Evolutionary conservation across 352 stramenopile genomes (phyloP).

Genomic region (Saprolegnia diclina): DNA sequence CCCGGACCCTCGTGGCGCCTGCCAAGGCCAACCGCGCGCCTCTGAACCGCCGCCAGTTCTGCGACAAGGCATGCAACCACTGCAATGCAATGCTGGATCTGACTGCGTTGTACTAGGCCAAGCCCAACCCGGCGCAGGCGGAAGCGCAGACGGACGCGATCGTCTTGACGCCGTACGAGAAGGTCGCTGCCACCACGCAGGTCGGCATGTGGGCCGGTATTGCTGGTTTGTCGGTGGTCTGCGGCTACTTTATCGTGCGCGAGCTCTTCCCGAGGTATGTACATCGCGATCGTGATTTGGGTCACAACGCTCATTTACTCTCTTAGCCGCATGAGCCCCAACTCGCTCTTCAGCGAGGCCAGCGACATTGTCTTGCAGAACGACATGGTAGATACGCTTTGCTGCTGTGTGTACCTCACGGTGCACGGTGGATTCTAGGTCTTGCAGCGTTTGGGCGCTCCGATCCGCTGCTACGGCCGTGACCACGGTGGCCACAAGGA

Average conservation of each 20-base stretch:
- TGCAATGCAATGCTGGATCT: background rate
- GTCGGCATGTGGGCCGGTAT: constrained; percentile 86
- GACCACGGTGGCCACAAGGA: constrained; percentile 91
- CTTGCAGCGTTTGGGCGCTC: constrained; percentile 78
- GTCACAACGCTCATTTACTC: background rate
- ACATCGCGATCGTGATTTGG: constrained; percentile 21
- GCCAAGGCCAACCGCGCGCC: constrained; percentile 4
- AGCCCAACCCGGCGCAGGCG: constrained; percentile 34
- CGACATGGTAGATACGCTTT: constrained; percentile 29
- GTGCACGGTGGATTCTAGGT: constrained; percentile 35
- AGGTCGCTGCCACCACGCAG: constrained; percentile 87
- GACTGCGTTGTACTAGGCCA: constrained; percentile 17
- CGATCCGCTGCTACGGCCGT: constrained; percentile 89
- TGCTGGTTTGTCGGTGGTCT: constrained; percentile 74
- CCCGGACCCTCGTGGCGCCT: background rate
- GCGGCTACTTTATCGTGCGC: constrained; percentile 89
- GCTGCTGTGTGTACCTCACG: too few relatives aligned
- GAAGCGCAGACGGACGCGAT: constrained; percentile 65
- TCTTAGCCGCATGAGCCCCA: constrained; percentile 72
- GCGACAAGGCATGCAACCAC: constrained; percentile 4
- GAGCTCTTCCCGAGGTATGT: constrained; percentile 90
- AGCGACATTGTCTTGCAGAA: constrained; percentile 68
- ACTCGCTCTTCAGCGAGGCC: constrained; percentile 74
- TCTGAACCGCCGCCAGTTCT: constrained; percentile 12
- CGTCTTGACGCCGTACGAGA: constrained; percentile 91